Conservation (phyloP, 352 stramenopile genomes). For the Phytopythium sindhum region DNA sequence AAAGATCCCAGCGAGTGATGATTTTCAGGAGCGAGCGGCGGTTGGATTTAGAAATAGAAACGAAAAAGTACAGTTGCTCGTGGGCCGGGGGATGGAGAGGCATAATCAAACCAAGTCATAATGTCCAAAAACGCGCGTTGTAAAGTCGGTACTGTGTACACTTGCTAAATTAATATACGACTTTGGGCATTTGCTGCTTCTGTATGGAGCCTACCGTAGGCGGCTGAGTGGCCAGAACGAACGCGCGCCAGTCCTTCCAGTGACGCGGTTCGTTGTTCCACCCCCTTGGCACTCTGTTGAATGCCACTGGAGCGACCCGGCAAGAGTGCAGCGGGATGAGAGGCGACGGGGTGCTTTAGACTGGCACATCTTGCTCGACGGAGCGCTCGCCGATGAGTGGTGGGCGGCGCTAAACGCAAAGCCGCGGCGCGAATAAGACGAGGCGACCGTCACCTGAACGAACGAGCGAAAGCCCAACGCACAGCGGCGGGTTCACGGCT, state of each 20-base stretch:
- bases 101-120: background rate
- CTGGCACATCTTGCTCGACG: background rate
- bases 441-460: background rate
- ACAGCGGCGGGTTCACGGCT: background rate
- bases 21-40: background rate
- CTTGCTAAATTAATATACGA: too few relatives aligned
- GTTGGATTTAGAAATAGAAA: conserved; percentile 1
- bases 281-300: background rate
- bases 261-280: background rate
- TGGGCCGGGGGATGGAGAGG: background rate
- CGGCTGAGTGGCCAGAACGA: too few relatives aligned
- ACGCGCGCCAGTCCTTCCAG: too few relatives aligned
- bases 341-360: too few relatives aligned
- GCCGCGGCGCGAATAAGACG: conserved; percentile 5
- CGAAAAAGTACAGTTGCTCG: background rate
- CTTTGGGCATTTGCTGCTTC: too few relatives aligned
- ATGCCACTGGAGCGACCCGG: background rate
- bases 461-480: background rate
- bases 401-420: background rate
- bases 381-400: background rate
- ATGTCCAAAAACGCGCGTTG: background rate
- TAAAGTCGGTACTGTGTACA: too few relatives aligned
- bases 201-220: too few relatives aligned
- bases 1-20: background rate
- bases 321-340: too few relatives aligned